phyloP scores from a whole-genome alignment of 73 alveolate genomes.

The Tetrahymena elliotti region DNA sequence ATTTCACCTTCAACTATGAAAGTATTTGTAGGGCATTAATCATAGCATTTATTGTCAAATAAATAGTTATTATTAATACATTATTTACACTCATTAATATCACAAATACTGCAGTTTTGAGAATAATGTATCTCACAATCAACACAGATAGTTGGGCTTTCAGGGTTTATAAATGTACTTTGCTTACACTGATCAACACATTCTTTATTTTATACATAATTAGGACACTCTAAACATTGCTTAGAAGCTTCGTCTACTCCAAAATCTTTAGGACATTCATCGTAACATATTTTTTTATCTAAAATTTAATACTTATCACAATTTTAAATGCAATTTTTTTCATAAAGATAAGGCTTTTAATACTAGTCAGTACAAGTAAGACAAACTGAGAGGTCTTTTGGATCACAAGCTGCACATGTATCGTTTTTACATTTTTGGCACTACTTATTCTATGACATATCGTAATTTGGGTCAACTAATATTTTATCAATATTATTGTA shows the following conservation, averaged over 20 bases:
- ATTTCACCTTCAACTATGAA: neutral
- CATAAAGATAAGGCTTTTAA: neutral
- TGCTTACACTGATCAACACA: neutral
- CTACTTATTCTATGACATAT: neutral
- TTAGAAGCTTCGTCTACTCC: neutral
- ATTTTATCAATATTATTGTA: neutral
- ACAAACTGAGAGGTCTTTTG: neutral
- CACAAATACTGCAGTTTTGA: neutral
- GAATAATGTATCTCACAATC: neutral
- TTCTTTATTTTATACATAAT: neutral
- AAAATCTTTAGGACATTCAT: neutral
- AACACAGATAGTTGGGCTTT: neutral
- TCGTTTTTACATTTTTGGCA: neutral
- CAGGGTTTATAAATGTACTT: neutral
- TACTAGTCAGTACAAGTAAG: neutral
- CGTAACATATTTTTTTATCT: neutral
- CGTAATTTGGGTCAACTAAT: neutral
- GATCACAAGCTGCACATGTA: neutral
- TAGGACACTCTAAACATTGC: neutral
- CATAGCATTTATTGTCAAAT: neutral
- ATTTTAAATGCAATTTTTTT: neutral
- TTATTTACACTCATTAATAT: neutral
- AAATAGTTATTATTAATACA: neutral
- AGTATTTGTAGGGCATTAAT: neutral
- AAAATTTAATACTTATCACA: neutral